phyloP scores from a whole-genome alignment of 148 eudicot genomes.

The Bassia scoparia region DNA sequence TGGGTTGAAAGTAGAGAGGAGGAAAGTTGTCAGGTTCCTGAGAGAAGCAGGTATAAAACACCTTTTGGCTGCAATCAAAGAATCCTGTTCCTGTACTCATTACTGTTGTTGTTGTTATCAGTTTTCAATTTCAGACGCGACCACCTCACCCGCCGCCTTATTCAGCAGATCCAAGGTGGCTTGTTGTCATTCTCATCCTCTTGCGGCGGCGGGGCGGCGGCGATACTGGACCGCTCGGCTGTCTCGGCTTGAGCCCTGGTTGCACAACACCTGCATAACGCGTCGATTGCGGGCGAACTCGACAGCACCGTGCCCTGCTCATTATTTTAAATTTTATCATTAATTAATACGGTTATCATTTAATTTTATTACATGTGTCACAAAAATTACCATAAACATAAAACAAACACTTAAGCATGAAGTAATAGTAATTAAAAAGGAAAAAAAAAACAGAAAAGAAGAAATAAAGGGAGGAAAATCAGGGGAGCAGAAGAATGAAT shows the following conservation, averaged over 20 bases:
- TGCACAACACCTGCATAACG: constrained; percentile 33
- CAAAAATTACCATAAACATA: too few species aligned
- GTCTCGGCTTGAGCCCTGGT: constrained; percentile 43
- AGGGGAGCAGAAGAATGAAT: not conserved
- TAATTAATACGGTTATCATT: too few species aligned
- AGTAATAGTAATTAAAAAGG: too few species aligned
- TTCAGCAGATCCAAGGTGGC: constrained; percentile 43
- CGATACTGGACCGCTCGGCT: constrained; percentile 32
- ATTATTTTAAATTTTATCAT: not conserved
- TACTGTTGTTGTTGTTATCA: constrained; percentile 5
- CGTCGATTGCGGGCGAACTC: constrained; percentile 74
- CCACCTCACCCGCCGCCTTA: constrained; percentile 66
- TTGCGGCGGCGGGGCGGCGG: constrained; percentile 23
- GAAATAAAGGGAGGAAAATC: not conserved
- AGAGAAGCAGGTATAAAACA: constrained; percentile 21
- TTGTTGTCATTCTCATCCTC: constrained; percentile 7
- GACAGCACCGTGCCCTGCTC: constrained; percentile 33
- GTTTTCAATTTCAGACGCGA: constrained; percentile 42
- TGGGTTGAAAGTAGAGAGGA: constrained; percentile 15
- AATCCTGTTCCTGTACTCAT: constrained; percentile 30
- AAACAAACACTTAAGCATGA: not conserved
- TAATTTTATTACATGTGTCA: too few species aligned
- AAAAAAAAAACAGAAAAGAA: not conserved
- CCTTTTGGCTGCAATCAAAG: constrained; percentile 31
- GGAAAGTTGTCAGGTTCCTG: constrained; percentile 2